A percentile compares a stretch with the other conserved stretches of the same genome.
phyloP scores from a whole-genome alignment of 352 stramenopile species.

The Thalassiosira sp. region DNA sequence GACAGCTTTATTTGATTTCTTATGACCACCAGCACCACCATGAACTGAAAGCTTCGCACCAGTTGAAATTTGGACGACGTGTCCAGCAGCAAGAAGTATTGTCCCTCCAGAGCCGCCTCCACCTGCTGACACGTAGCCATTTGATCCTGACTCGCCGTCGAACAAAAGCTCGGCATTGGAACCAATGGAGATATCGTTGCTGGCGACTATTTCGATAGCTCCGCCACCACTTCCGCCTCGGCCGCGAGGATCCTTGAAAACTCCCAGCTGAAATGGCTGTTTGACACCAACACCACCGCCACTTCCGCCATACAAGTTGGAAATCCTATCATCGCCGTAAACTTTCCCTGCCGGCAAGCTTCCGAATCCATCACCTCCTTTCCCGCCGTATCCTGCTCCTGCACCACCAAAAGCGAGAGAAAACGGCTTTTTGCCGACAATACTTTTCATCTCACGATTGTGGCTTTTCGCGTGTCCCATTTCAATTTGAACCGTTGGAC shows the following conservation, averaged over 20 bases:
- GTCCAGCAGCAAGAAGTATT: constrained; percentile 79
- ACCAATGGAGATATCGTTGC: constrained; percentile 93
- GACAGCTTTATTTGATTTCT: constrained; percentile 27
- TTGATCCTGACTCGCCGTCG: constrained; percentile 79
- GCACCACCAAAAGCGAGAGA: constrained; percentile 89
- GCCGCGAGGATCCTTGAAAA: constrained; percentile 60
- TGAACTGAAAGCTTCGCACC: constrained; percentile 83
- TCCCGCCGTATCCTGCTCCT: constrained; percentile 67
- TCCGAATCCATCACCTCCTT: constrained; percentile 79
- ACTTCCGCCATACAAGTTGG: constrained; percentile 89
- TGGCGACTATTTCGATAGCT: constrained; percentile 87
- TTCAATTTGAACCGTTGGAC: constrained; percentile 49
- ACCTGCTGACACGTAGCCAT: constrained; percentile 66
- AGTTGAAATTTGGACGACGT: constrained; percentile 60
- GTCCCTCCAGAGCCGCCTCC: constrained; percentile 82
- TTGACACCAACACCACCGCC: constrained; percentile 87
- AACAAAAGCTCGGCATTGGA: constrained; percentile 83
- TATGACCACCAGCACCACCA: constrained; percentile 86
- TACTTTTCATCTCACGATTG: constrained; percentile 50
- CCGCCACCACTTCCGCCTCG: constrained; percentile 90
- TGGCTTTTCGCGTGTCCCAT: constrained; percentile 48
- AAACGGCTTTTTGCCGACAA: constrained; percentile 86
- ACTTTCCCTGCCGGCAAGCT: constrained; percentile 30
- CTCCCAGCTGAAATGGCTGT: constrained; percentile 81
- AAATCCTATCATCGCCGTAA: constrained; percentile 73